Evolutionary conservation across 345 rosid genomes (phyloP).

Genomic region (Brassica incana): DNA sequence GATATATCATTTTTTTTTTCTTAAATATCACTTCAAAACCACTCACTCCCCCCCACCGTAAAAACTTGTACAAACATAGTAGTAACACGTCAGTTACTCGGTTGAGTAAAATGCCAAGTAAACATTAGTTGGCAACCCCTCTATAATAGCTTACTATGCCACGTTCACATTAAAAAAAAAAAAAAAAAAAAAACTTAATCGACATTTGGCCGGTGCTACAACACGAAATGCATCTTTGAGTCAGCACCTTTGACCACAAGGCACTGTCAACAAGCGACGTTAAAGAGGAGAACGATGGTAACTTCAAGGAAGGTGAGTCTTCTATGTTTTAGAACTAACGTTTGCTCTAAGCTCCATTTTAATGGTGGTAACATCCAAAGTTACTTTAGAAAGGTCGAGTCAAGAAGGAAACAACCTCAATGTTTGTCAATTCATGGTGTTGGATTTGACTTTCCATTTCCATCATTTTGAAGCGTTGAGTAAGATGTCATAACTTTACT

Average conservation of each 20-base stretch:
- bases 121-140: neutral
- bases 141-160: neutral
- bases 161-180: neutral
- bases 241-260: neutral
- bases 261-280: neutral
- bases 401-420: neutral
- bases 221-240: neutral
- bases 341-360: neutral
- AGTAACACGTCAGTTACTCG: neutral
- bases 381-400: neutral
- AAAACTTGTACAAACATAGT: neutral
- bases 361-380: neutral
- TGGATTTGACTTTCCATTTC: neutral
- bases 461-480: neutral
- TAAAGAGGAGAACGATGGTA: neutral
- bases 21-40: neutral
- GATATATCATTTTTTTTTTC: neutral
- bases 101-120: neutral
- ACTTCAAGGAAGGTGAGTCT: neutral
- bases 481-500: neutral
- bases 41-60: neutral
- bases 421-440: neutral
- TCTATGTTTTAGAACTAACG: too few relatives aligned
- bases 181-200: neutral
- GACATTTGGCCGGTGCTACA: neutral